These are phyloP conservation scores for Grigorovia humatica DNA, from an alignment of 805 yeast species.

Conservation along the genomic window DNA sequence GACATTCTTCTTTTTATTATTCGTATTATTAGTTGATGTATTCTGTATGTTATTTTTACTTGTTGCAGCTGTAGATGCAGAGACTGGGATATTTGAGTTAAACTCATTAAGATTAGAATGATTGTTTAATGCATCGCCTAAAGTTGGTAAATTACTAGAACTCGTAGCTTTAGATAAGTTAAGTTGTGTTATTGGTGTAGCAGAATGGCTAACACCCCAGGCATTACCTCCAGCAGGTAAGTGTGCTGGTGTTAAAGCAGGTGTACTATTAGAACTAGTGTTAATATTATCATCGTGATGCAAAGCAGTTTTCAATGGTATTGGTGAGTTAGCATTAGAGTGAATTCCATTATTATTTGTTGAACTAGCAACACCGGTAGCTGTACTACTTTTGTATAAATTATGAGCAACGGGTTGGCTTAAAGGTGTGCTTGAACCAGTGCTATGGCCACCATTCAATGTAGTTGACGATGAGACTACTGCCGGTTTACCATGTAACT, in stretches of 20 bases:
- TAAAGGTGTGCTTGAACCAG: background rate
- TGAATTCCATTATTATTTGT: constrained; percentile 8
- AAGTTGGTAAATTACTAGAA: constrained; percentile 19
- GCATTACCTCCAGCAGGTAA: constrained; percentile 26
- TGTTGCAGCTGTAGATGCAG: constrained; percentile 1
- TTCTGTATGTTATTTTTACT: constrained; percentile 20
- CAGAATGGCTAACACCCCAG: constrained; percentile 26
- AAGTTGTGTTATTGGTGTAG: constrained; percentile 21
- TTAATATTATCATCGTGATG: constrained; percentile 11
- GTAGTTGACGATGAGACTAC: constrained; percentile 1
- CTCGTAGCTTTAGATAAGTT: constrained; percentile 18
- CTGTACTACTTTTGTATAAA: constrained; percentile 1
- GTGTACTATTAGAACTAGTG: constrained; percentile 10
- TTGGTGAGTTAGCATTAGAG: constrained; percentile 17
- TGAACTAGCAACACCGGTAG: constrained; percentile 5
- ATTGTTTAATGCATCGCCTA: constrained; percentile 15
- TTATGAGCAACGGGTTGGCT: background rate
- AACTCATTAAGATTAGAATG: background rate
- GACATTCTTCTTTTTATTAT: constrained; percentile 24
- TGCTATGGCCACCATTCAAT: background rate
- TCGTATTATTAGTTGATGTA: constrained; percentile 13
- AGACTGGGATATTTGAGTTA: background rate
- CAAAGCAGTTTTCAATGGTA: constrained; percentile 21
- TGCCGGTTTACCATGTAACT: constrained; percentile 22
- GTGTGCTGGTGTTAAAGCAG: constrained; percentile 26